Conservation (phyloP, 805 yeast genomes). For the Grigorovia humatica region DNA sequence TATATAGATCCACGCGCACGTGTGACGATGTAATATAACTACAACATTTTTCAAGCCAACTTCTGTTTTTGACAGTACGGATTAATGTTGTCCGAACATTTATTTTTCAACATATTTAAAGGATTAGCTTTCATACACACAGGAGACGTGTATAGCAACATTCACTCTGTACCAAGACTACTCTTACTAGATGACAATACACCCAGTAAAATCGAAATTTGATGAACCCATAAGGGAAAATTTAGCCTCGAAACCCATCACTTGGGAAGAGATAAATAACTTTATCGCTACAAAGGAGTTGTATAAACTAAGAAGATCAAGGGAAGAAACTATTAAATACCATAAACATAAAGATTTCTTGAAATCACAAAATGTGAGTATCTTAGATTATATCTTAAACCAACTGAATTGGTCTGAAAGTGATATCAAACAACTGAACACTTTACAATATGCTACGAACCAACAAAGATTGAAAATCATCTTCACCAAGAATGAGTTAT, state of each 20-base stretch:
- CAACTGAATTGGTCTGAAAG: conserved; percentile 42
- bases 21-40: too few species aligned
- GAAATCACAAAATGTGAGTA: conserved; percentile 27
- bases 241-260: conserved; percentile 16
- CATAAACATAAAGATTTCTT: conserved; percentile 36
- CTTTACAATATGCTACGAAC: conserved; percentile 11
- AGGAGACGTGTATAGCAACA: too few species aligned
- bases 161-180: too few species aligned
- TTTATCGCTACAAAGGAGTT: conserved; percentile 35
- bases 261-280: conserved; percentile 36
- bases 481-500: conserved; percentile 26
- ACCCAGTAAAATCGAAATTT: not conserved
- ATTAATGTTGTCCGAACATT: not conserved
- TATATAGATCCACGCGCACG: too few species aligned
- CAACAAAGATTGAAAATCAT: conserved; percentile 15
- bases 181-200: not conserved
- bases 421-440: conserved; percentile 16
- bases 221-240: conserved; percentile 2
- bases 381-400: conserved; percentile 40
- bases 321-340: conserved; percentile 35
- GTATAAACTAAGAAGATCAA: conserved; percentile 40
- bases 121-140: too few species aligned
- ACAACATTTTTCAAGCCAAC: too few species aligned
- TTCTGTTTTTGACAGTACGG: not conserved
- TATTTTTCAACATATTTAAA: not conserved